A percentile compares a stretch with the other conserved stretches of the same genome.
These are phyloP conservation scores for Thraustotheca clavata DNA, from an alignment of 352 stramenopile genomes.

Conservation along the genomic window DNA sequence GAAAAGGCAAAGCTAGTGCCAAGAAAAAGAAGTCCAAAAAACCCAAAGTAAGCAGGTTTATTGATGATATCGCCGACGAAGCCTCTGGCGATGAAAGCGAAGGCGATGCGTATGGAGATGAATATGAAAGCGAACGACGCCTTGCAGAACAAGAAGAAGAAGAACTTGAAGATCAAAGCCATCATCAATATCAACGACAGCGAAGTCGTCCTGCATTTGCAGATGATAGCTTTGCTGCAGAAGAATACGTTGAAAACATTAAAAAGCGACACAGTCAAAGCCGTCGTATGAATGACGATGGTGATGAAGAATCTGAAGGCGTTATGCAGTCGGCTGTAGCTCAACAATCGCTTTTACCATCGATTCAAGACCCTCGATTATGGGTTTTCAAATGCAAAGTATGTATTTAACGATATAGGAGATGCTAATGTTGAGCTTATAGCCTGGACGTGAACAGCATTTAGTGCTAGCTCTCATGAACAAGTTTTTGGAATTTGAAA, in stretches of 20 bases:
- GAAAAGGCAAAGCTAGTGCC: conserved; percentile 35
- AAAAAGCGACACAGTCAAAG: conserved; percentile 80
- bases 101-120: conserved; percentile 78
- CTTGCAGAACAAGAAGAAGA: conserved; percentile 67
- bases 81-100: conserved; percentile 77
- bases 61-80: conserved; percentile 81
- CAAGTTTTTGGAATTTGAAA: conserved; percentile 81
- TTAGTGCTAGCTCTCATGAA: conserved; percentile 85
- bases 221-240: conserved; percentile 60
- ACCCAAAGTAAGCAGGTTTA: conserved; percentile 78
- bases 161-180: conserved; percentile 26
- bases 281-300: conserved; percentile 74
- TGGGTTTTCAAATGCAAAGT: conserved; percentile 89
- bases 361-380: conserved; percentile 83
- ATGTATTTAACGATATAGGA: not conserved
- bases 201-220: conserved; percentile 54
- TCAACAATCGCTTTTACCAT: conserved; percentile 80
- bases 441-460: conserved; percentile 77
- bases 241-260: conserved; percentile 81
- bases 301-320: conserved; percentile 65
- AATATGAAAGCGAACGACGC: conserved; percentile 64
- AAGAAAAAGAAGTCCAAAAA: conserved; percentile 82
- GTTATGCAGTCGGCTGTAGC: conserved; percentile 80
- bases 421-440: not conserved
- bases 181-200: conserved; percentile 71